These are phyloP conservation scores for Chaetomium tenue DNA, from an alignment of 495 filamentous ascomycete genomes.

Conservation along the genomic window DNA sequence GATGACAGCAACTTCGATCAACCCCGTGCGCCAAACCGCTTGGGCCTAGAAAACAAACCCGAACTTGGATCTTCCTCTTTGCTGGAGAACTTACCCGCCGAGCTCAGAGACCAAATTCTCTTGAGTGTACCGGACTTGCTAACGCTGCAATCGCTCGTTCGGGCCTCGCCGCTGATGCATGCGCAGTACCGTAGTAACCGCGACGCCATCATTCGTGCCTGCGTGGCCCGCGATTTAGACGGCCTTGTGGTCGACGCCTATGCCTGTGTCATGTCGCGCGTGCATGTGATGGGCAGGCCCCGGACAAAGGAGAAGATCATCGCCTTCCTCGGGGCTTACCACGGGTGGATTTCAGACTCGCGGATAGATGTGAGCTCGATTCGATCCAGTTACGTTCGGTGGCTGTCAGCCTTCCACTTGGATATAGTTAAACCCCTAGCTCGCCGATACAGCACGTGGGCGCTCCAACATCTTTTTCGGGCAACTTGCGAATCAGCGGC, in stretches of 20 bases:
- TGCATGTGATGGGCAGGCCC: neutral
- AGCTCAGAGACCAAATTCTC: conserved; percentile 6
- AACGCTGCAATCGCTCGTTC: neutral
- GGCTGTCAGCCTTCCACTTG: neutral
- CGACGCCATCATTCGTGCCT: neutral
- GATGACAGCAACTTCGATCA: too few species aligned
- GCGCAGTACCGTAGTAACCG: conserved; percentile 8
- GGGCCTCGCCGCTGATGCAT: conserved; percentile 5
- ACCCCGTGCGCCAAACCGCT: too few species aligned
- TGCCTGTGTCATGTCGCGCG: conserved; percentile 5
- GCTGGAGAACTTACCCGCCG: conserved; percentile 4
- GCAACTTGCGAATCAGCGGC: neutral
- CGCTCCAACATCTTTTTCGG: neutral
- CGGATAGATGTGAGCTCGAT: neutral
- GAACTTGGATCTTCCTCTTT: neutral
- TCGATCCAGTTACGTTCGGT: neutral
- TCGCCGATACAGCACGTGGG: neutral
- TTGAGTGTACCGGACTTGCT: neutral
- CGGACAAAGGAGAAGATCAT: neutral
- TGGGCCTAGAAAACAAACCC: neutral
- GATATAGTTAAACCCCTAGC: neutral
- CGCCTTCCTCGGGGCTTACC: neutral
- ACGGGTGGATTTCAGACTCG: neutral
- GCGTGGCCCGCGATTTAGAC: conserved; percentile 6
- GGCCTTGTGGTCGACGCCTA: conserved; percentile 7